phyloP scores from a whole-genome alignment of 495 filamentous ascomycete genomes.

The Trichoderma asperelloides region DNA sequence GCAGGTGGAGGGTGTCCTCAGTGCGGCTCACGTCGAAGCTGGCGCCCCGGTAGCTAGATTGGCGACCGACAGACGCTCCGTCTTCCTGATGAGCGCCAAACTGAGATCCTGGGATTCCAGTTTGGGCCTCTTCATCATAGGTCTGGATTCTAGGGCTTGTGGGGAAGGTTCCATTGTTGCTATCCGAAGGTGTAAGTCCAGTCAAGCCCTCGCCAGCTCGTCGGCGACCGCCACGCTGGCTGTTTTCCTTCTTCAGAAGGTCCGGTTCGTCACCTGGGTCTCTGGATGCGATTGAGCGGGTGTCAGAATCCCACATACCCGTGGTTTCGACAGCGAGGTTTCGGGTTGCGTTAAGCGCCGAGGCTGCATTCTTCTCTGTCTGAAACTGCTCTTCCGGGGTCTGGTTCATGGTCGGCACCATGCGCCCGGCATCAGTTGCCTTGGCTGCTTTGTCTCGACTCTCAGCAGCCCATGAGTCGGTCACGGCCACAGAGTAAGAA shows the following conservation, averaged over 20 bases:
- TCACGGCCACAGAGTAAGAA: constrained; percentile 62
- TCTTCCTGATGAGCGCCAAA: not conserved
- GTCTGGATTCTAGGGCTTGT: not conserved
- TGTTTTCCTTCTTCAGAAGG: constrained; percentile 14
- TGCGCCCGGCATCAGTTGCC: constrained; percentile 52
- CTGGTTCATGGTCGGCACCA: constrained; percentile 37
- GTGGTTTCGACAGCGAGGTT: constrained; percentile 11
- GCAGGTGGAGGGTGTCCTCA: not conserved
- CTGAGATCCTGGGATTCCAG: not conserved
- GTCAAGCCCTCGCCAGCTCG: constrained; percentile 10
- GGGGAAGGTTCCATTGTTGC: not conserved
- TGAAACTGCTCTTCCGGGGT: not conserved
- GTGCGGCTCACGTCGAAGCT: not conserved
- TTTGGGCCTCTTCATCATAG: constrained; percentile 12
- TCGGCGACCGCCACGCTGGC: constrained; percentile 7
- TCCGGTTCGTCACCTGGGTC: constrained; percentile 16
- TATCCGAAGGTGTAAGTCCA: not conserved
- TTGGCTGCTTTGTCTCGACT: constrained; percentile 50
- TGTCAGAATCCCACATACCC: constrained; percentile 8
- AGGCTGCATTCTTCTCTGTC: constrained; percentile 5
- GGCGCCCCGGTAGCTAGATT: not conserved
- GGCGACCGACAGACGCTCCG: not conserved
- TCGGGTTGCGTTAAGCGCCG: not conserved
- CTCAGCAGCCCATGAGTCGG: constrained; percentile 51
- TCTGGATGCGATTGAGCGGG: constrained; percentile 12